Percentiles rank a stretch among this genome's conserved stretches.
These are phyloP conservation scores for Microbotryum violaceum DNA, from an alignment of 1,284 basidiomycete genomes.

Conservation along the genomic window DNA sequence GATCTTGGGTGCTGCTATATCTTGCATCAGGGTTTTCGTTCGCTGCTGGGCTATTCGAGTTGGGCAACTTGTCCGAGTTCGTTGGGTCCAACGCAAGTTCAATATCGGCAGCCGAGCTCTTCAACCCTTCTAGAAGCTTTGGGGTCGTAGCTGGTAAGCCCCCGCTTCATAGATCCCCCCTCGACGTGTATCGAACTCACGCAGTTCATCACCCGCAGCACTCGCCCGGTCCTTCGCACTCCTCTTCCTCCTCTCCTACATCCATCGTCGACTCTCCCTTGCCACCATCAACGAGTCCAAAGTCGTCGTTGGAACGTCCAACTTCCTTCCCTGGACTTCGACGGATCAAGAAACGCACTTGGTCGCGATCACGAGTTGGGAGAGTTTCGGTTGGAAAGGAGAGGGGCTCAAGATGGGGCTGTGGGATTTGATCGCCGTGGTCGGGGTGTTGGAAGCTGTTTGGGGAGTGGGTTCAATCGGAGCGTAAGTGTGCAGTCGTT, in stretches of 20 bases:
- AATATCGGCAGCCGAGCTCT: not conserved
- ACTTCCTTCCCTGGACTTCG: too few relatives aligned
- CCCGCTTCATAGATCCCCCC: slow-evolving; percentile 8
- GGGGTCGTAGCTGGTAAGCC: slow-evolving; percentile 14
- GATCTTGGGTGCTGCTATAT: not conserved
- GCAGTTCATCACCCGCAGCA: not conserved
- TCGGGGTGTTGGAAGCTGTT: too few relatives aligned
- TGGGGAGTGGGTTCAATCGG: too few relatives aligned
- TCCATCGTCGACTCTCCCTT: not conserved
- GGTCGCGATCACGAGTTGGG: too few relatives aligned
- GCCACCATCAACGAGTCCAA: slow-evolving; percentile 6
- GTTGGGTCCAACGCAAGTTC: not conserved
- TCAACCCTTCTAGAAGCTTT: not conserved
- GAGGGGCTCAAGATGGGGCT: too few relatives aligned
- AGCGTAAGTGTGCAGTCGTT: too few relatives aligned
- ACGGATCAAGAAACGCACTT: too few relatives aligned
- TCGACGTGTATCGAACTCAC: not conserved
- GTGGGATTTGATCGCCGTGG: too few relatives aligned
- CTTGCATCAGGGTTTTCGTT: not conserved
- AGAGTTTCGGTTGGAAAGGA: too few relatives aligned
- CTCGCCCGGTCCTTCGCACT: slow-evolving; percentile 2
- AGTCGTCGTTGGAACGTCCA: slow-evolving; percentile 1
- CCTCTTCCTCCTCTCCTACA: not conserved
- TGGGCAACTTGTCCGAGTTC: slow-evolving; percentile 1
- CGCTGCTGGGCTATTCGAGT: slow-evolving; percentile 3